Conservation (phyloP, 2,329 filamentous ascomycete genomes). For the Stachybotrys echinatus region DNA sequence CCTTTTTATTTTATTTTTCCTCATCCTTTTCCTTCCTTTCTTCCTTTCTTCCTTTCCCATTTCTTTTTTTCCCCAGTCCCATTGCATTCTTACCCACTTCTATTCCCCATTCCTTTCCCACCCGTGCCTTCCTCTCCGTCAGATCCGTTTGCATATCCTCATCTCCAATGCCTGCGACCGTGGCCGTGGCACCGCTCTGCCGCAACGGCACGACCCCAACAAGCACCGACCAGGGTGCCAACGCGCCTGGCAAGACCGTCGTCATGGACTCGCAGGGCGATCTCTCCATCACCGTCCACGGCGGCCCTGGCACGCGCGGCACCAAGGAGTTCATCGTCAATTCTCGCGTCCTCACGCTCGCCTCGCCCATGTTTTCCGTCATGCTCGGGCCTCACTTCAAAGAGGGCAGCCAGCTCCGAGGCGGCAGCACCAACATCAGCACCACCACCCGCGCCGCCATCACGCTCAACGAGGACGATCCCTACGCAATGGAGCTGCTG, state of each 20-base stretch:
- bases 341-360: not conserved
- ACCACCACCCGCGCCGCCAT: not conserved
- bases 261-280: not conserved
- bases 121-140: too few species aligned
- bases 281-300: not conserved
- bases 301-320: too few species aligned
- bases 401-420: not conserved
- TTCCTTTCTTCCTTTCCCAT: not conserved
- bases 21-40: not conserved
- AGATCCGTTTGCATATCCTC: too few species aligned
- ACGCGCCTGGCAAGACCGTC: not conserved
- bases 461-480: not conserved
- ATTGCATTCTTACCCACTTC: too few species aligned
- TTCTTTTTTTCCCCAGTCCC: too few species aligned
- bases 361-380: not conserved
- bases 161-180: not conserved
- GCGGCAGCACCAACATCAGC: not conserved
- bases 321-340: not conserved
- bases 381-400: not conserved
- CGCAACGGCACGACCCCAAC: not conserved
- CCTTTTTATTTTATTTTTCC: too few species aligned
- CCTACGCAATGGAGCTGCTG: not conserved
- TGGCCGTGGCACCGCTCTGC: not conserved
- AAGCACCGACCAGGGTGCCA: not conserved
- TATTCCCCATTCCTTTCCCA: too few species aligned